Evolutionary conservation across 768 basidiomycete species (phyloP).

Genomic region (Suillus fuscotomentosus): DNA sequence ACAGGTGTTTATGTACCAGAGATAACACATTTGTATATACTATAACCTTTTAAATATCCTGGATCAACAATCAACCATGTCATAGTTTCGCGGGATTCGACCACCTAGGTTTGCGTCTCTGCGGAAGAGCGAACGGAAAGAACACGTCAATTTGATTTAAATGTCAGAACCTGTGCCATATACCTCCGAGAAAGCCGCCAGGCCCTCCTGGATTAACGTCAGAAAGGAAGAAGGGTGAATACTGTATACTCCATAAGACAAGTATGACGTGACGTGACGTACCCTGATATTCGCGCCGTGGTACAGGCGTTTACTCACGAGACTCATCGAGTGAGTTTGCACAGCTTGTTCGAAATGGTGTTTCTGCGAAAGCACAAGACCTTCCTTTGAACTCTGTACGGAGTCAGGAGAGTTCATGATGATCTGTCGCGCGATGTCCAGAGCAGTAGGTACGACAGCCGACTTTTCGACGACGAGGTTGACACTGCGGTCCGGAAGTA

Average conservation of each 20-base stretch:
- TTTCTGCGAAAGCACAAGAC: slow-evolving; percentile 53
- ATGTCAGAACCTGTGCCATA: slow-evolving; percentile 17
- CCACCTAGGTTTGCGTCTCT: slow-evolving; percentile 55
- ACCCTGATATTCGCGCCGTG: slow-evolving; percentile 71
- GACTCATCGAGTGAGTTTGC: slow-evolving; percentile 41
- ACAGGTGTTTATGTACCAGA: not conserved
- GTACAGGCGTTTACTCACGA: slow-evolving; percentile 53
- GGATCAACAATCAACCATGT: slow-evolving; percentile 4
- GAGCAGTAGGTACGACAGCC: slow-evolving; percentile 56
- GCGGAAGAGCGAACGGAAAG: slow-evolving; percentile 3
- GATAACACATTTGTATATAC: not conserved
- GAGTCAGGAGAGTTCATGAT: slow-evolving; percentile 73
- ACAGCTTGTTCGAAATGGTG: slow-evolving; percentile 54
- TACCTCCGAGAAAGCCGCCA: slow-evolving; percentile 68
- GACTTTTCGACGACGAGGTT: slow-evolving; percentile 62
- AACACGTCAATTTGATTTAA: not conserved
- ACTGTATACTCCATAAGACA: slow-evolving; percentile 7
- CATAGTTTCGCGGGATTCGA: slow-evolving; percentile 57
- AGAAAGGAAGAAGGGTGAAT: slow-evolving; percentile 4
- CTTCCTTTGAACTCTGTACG: slow-evolving; percentile 74
- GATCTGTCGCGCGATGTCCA: slow-evolving; percentile 60
- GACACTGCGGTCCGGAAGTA: slow-evolving; percentile 44
- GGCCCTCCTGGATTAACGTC: slow-evolving; percentile 52
- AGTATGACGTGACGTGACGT: slow-evolving; percentile 14
- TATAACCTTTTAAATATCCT: not conserved